Percentiles rank a stretch among this genome's conserved stretches.
Conservation (phyloP, 75 land plant genomes). For the Sequoiadendron giganteum region DNA sequence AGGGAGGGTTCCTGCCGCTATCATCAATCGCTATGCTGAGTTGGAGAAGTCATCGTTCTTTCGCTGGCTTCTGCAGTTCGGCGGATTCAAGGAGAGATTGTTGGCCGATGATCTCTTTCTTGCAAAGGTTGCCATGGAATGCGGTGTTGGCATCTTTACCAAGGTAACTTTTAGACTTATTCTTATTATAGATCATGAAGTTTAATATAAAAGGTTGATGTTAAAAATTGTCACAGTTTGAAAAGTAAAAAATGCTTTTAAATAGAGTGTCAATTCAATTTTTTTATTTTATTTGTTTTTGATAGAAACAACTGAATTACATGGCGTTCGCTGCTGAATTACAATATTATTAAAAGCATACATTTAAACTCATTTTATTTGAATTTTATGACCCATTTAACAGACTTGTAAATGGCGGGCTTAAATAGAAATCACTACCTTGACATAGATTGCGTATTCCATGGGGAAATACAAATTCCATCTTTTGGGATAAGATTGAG, state of each 20-base stretch:
- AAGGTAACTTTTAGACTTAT: conserved; percentile 39
- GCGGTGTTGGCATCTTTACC: conserved; percentile 94
- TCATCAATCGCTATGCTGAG: conserved; percentile 29
- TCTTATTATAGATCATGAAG: too few relatives aligned
- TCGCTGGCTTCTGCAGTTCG: conserved; percentile 42
- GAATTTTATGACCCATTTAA: not conserved
- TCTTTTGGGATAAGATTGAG: not conserved
- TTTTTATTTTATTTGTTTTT: too few relatives aligned
- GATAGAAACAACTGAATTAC: too few relatives aligned
- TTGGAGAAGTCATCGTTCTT: conserved; percentile 36
- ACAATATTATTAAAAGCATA: too few relatives aligned
- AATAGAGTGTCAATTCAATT: too few relatives aligned
- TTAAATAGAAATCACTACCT: not conserved
- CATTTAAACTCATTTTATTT: too few relatives aligned
- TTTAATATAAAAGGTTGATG: too few relatives aligned
- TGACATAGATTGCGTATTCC: not conserved
- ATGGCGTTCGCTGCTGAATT: too few relatives aligned
- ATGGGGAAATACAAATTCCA: not conserved
- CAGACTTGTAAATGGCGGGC: not conserved
- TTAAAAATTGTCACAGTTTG: too few relatives aligned
- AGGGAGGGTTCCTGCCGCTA: conserved; percentile 37
- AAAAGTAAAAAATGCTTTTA: too few relatives aligned
- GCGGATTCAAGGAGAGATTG: conserved; percentile 47
- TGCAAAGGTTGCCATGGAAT: conserved; percentile 70
- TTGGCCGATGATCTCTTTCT: conserved; percentile 52